Evolutionary conservation across 2,329 filamentous ascomycete species (phyloP).

Genomic region (Clarireedia homoeocarpa): DNA sequence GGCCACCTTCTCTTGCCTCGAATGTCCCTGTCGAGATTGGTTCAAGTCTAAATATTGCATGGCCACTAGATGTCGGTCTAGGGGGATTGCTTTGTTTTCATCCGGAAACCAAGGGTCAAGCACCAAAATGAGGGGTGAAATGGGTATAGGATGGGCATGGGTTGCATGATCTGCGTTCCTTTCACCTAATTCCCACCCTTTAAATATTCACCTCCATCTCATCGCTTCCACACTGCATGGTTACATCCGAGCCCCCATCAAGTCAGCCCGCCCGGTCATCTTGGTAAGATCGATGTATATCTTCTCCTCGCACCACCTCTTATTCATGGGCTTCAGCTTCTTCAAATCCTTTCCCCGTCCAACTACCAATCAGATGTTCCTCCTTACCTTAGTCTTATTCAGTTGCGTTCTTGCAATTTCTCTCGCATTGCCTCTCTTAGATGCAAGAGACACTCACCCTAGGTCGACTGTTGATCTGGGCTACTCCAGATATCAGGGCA

Average conservation of each 20-base stretch:
- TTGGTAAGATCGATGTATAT: background rate
- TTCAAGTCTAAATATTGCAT: too few species aligned
- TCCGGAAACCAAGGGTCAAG: too few species aligned
- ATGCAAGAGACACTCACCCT: background rate
- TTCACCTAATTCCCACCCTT: too few species aligned
- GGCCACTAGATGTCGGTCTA: too few species aligned
- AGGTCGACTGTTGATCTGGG: constrained; percentile 42
- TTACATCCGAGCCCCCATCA: background rate
- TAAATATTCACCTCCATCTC: too few species aligned
- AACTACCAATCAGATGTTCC: background rate
- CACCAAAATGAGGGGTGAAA: too few species aligned
- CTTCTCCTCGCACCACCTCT: background rate
- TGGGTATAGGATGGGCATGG: too few species aligned
- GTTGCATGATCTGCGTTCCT: too few species aligned
- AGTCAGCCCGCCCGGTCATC: too few species aligned
- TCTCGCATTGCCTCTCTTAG: background rate
- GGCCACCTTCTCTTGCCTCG: too few species aligned
- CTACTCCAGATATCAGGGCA: constrained; percentile 58
- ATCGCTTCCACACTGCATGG: background rate
- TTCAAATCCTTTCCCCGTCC: background rate
- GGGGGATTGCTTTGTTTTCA: too few species aligned
- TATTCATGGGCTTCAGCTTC: background rate
- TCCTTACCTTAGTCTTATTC: background rate
- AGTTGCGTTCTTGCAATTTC: background rate
- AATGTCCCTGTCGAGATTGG: too few species aligned